Evolutionary conservation across 2,329 filamentous ascomycete genomes (phyloP), one percentile per base, ranked within the genome.

Genomic region (Alternaria sp.): DNA sequence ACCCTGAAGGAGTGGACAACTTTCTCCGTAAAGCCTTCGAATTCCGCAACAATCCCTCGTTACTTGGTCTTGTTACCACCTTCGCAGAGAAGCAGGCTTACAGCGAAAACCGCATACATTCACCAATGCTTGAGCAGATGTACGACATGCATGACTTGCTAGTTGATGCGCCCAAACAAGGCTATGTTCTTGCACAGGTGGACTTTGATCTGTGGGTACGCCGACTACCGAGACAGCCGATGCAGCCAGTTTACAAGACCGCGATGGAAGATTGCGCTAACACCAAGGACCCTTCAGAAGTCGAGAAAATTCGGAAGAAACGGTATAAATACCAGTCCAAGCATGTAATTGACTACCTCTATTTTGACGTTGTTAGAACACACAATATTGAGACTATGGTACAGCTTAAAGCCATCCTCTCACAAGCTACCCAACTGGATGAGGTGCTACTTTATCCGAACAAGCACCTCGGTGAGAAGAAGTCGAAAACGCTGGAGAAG

Each of bases 11-110:
- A 2, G 74, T 83, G 0, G 69, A 77, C 0, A 73, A 79, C 1
- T 86, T 89, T 62, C 69, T 91, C 1, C 67, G 74, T 36, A 73
- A 79, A 21, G 82, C 84, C 3, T 84, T 92, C 44, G 67, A 72
- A 0, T 91, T 90, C 70, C 85, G 85, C 29, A 81, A 86, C 71
- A 73, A 82, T 40, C 80, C 81, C 1, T 83, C 80, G 6, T 76
- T 88, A 24, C 80, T 94, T 3, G 90, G 91, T 0, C 78, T 79
- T 0, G 88, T 85, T 54, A 93, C 90, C 0, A 82, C 80, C 4
- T 86, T 83, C 71, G 89, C 90, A 60, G 87, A 91, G 50, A 80
- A 77, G 4, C 75, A 88, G 0, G 86, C 85, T 33, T 92, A 93
- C 60, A 17, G 31, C 1, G 70, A 78, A 26, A 77, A 77, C 23